phyloP scores from a whole-genome alignment of 1,284 basidiomycete species.

The Sanghuangporus sanghuang region DNA sequence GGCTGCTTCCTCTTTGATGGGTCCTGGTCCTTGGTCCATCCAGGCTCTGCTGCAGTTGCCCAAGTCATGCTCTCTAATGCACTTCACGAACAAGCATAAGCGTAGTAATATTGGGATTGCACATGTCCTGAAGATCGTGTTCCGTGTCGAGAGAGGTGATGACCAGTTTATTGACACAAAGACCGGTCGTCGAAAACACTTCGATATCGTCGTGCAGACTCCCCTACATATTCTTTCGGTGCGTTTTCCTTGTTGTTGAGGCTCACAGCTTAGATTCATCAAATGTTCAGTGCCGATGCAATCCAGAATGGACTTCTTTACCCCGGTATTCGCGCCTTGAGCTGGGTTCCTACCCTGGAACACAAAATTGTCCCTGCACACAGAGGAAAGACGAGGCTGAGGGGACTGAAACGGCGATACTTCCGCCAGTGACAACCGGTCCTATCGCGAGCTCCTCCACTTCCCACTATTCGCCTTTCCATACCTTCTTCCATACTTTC shows the following conservation, averaged over 20 bases:
- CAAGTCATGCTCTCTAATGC: constrained; percentile 50
- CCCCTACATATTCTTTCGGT: constrained; percentile 80
- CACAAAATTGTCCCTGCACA: constrained; percentile 42
- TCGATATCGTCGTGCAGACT: constrained; percentile 87
- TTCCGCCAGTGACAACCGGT: not conserved
- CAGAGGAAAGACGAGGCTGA: constrained; percentile 9
- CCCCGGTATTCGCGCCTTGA: constrained; percentile 58
- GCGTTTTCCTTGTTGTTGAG: constrained; percentile 28
- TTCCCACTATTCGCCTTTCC: not conserved
- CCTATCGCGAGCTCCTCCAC: not conserved
- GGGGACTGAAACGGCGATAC: not conserved
- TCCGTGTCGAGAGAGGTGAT: constrained; percentile 83
- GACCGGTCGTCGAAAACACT: constrained; percentile 71
- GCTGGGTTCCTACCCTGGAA: constrained; percentile 29
- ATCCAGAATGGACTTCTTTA: constrained; percentile 70
- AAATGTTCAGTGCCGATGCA: constrained; percentile 63
- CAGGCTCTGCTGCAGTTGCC: constrained; percentile 54
- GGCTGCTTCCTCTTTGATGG: constrained; percentile 58
- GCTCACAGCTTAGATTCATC: not conserved
- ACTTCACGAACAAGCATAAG: constrained; percentile 81
- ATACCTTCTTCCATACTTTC: constrained; percentile 3
- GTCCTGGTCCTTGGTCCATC: constrained; percentile 72
- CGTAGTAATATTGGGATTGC: constrained; percentile 75
- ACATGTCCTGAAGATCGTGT: constrained; percentile 79
- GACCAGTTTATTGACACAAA: constrained; percentile 59